Evolutionary conservation across 2,329 filamentous ascomycete genomes (phyloP).

Genomic region (Ceratocystis papillata): DNA sequence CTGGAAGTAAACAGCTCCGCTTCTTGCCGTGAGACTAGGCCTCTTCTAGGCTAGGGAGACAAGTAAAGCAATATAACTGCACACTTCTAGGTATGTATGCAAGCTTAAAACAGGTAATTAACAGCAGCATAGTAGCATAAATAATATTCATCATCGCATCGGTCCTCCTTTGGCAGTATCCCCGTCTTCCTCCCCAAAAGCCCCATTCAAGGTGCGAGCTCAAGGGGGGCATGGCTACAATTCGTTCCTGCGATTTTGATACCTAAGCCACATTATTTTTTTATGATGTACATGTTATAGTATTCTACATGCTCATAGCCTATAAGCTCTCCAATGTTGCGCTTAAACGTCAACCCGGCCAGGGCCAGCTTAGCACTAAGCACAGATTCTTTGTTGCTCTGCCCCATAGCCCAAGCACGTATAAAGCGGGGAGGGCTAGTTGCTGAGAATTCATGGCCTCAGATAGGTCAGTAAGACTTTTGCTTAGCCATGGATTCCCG

Average conservation of each 20-base stretch:
- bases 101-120: too few relatives aligned
- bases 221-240: background rate
- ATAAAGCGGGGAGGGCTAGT: constrained; percentile 10
- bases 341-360: constrained; percentile 2
- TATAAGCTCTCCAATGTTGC: background rate
- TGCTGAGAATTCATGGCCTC: constrained; percentile 24
- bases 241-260: background rate
- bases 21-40: background rate
- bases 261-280: background rate
- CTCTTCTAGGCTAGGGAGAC: background rate
- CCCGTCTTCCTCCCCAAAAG: background rate
- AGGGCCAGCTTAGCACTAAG: background rate
- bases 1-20: background rate
- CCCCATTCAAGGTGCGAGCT: background rate
- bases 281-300: background rate
- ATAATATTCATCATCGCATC: background rate
- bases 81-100: background rate
- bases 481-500: constrained; percentile 21
- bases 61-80: too few relatives aligned
- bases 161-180: background rate
- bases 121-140: background rate
- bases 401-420: constrained; percentile 7
- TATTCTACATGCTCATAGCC: background rate
- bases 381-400: constrained; percentile 9
- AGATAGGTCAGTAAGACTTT: constrained; percentile 20